phyloP scores from a whole-genome alignment of 176 grass and related monocot genomes.

The Luzula sylvatica region DNA sequence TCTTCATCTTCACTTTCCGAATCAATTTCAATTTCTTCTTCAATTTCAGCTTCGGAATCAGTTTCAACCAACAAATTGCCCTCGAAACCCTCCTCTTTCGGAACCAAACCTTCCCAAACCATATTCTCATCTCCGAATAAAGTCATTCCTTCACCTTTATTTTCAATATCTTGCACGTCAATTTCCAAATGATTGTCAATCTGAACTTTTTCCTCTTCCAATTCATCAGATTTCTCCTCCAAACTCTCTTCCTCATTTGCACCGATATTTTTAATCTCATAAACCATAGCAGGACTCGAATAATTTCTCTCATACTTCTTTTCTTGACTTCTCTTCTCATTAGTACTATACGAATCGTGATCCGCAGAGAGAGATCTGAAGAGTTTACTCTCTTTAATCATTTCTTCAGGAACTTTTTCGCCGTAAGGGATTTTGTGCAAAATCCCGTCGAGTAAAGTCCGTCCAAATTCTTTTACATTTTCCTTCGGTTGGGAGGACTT shows the following conservation, averaged over 20 bases:
- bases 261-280: slow-evolving; percentile 2
- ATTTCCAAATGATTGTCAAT: neutral
- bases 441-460: slow-evolving; percentile 16
- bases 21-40: neutral
- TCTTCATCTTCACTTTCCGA: too few species aligned
- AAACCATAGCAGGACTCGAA: slow-evolving; percentile 14
- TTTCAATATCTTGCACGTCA: neutral
- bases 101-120: neutral
- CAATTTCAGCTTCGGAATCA: neutral
- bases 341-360: slow-evolving; percentile 12
- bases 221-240: neutral
- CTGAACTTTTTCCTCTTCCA: slow-evolving; percentile 1
- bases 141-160: neutral
- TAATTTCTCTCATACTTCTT: slow-evolving; percentile 7
- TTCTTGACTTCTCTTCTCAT: neutral
- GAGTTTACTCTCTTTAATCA: slow-evolving; percentile 17
- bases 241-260: neutral
- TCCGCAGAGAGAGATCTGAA: slow-evolving; percentile 16
- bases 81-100: neutral
- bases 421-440: slow-evolving; percentile 21
- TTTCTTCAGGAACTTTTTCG: slow-evolving; percentile 18
- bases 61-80: neutral
- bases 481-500: slow-evolving; percentile 7
- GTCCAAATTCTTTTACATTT: slow-evolving; percentile 10
- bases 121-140: slow-evolving; percentile 4